phyloP scores from a whole-genome alignment of 306 rosid genomes.

The Cicer cuneatum region DNA sequence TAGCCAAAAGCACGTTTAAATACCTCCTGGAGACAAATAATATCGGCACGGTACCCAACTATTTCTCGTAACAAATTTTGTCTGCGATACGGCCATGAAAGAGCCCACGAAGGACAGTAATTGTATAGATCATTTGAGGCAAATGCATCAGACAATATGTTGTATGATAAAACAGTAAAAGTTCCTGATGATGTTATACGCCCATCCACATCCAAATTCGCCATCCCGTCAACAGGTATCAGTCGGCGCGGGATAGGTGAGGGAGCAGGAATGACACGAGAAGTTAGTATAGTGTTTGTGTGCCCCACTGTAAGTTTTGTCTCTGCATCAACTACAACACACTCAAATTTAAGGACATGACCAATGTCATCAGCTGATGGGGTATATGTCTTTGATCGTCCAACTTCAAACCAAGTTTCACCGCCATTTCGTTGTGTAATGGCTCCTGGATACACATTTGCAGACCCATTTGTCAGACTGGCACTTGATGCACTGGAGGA shows the following conservation, averaged over 20 bases:
- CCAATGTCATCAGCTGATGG: slow-evolving; percentile 96
- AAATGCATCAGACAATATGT: slow-evolving; percentile 84
- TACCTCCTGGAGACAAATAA: slow-evolving; percentile 99
- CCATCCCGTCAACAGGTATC: slow-evolving; percentile 79
- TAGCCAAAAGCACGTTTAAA: slow-evolving; percentile 7
- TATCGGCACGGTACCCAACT: slow-evolving; percentile 89
- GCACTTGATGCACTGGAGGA: slow-evolving; percentile 70
- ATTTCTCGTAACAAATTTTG: slow-evolving; percentile 95
- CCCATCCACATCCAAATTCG: slow-evolving; percentile 79
- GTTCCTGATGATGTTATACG: slow-evolving; percentile 80
- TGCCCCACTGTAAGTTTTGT: slow-evolving; percentile 76
- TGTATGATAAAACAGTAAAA: slow-evolving; percentile 94
- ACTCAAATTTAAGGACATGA: slow-evolving; percentile 94
- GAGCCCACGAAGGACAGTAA: slow-evolving; percentile 99
- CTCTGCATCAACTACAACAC: slow-evolving; percentile 88
- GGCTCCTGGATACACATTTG: slow-evolving; percentile 83
- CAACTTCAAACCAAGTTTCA: slow-evolving; percentile 98
- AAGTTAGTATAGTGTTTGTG: slow-evolving; percentile 70
- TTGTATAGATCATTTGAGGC: slow-evolving; percentile 81
- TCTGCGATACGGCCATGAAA: slow-evolving; percentile 98
- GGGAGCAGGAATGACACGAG: slow-evolving; percentile 99
- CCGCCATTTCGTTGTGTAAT: slow-evolving; percentile 85
- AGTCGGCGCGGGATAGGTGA: slow-evolving; percentile 81
- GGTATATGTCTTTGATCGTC: slow-evolving; percentile 82
- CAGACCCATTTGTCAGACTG: slow-evolving; percentile 81